phyloP scores from a whole-genome alignment of 148 eudicot genomes.

The Silene uniflora region DNA sequence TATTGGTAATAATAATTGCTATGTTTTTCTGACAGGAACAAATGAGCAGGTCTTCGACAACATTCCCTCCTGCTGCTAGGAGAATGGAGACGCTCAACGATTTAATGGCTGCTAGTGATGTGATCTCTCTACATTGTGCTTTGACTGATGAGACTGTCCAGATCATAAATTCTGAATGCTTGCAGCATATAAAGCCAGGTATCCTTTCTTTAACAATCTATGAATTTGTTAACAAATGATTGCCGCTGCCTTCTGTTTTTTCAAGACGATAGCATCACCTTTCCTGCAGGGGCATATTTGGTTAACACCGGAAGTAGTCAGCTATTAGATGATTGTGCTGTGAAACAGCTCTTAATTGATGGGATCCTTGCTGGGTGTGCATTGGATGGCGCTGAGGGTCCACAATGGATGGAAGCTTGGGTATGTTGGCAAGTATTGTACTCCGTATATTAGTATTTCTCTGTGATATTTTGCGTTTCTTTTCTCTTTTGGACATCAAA shows the following conservation, averaged over 20 bases:
- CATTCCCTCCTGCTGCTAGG: conserved; percentile 90
- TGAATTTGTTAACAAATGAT: neutral
- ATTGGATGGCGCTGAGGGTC: conserved; percentile 99
- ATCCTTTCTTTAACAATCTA: conserved; percentile 9
- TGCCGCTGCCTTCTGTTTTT: conserved; percentile 4
- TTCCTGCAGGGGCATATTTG: conserved; percentile 74
- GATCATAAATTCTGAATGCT: conserved; percentile 80
- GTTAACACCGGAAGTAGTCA: conserved; percentile 98
- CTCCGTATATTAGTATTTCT: neutral
- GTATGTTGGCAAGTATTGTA: conserved; percentile 47
- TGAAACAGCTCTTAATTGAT: conserved; percentile 91
- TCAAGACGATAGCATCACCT: conserved; percentile 4
- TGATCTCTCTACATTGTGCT: conserved; percentile 88
- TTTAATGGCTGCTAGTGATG: conserved; percentile 96
- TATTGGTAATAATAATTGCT: neutral
- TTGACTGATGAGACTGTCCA: conserved; percentile 87
- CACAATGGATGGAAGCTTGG: conserved; percentile 99
- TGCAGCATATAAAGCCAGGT: conserved; percentile 96
- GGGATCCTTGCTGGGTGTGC: conserved; percentile 99
- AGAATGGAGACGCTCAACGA: conserved; percentile 99
- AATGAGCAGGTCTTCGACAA: conserved; percentile 44
- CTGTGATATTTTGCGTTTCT: neutral
- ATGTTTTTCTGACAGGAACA: conserved; percentile 42
- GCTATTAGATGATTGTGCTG: conserved; percentile 97
- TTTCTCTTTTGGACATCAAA: neutral